Evolutionary conservation across 805 yeast genomes (phyloP).

Genomic region (Candida tallmaniae): DNA sequence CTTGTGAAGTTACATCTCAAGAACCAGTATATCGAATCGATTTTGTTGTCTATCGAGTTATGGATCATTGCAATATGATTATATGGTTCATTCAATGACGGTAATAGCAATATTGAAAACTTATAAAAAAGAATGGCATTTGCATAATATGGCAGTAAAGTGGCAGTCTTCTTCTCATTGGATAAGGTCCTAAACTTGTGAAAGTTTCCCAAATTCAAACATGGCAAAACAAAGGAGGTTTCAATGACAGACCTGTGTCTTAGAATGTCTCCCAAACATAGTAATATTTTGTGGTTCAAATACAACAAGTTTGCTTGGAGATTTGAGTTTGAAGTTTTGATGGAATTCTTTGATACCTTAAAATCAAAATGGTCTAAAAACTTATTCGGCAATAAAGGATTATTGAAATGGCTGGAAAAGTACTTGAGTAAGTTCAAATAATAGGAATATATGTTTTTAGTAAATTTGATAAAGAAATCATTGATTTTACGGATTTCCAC

Average conservation of each 20-base stretch:
- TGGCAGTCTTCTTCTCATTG: conserved; percentile 33
- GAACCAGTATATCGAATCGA: conserved; percentile 48
- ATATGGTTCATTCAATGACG: conserved; percentile 65
- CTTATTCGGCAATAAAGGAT: conserved; percentile 28
- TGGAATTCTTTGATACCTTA: conserved; percentile 14
- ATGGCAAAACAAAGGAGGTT: conserved; percentile 37
- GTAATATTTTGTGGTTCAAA: conserved; percentile 44
- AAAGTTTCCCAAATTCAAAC: conserved; percentile 22
- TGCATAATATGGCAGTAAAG: conserved; percentile 21
- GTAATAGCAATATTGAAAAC: conserved; percentile 52
- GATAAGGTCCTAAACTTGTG: conserved; percentile 29
- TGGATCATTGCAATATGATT: conserved; percentile 51
- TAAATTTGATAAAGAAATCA: conserved; percentile 46
- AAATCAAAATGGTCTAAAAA: conserved; percentile 25
- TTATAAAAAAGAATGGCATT: conserved; percentile 37
- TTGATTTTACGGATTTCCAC: conserved; percentile 58
- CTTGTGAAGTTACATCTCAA: conserved; percentile 55
- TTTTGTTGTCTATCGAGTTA: conserved; percentile 40
- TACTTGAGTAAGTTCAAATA: conserved; percentile 41
- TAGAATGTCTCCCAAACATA: conserved; percentile 55
- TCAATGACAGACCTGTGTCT: conserved; percentile 53
- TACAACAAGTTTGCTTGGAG: conserved; percentile 33
- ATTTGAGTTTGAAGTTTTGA: conserved; percentile 10
- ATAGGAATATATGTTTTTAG: conserved; percentile 44
- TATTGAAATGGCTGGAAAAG: conserved; percentile 34